Conservation (phyloP, 495 filamentous ascomycete species). For the Aspergillus taichungensis region DNA sequence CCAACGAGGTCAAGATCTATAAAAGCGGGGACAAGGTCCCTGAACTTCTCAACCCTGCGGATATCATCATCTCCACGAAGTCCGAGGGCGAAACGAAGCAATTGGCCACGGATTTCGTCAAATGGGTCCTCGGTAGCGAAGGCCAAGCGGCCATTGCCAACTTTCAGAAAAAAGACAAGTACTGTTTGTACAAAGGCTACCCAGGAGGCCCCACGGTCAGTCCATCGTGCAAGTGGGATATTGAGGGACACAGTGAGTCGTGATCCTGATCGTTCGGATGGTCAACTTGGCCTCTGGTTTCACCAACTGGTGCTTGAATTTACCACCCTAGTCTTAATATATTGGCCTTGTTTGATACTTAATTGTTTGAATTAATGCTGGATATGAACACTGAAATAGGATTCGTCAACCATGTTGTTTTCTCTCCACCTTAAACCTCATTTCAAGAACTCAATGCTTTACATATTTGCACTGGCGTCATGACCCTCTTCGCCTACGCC, state of each 20-base stretch:
- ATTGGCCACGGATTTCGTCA: slow-evolving; percentile 22
- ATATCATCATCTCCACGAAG: slow-evolving; percentile 25
- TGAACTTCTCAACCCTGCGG: slow-evolving; percentile 31
- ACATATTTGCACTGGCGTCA: too few relatives aligned
- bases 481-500: too few relatives aligned
- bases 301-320: too few relatives aligned
- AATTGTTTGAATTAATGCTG: too few relatives aligned
- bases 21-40: slow-evolving; percentile 22
- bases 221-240: background rate
- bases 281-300: too few relatives aligned
- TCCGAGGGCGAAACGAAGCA: slow-evolving; percentile 19
- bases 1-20: slow-evolving; percentile 23
- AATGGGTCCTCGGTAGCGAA: slow-evolving; percentile 23
- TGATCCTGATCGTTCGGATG: too few relatives aligned
- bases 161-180: slow-evolving; percentile 2
- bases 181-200: slow-evolving; percentile 1
- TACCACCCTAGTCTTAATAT: too few relatives aligned
- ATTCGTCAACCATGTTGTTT: too few relatives aligned
- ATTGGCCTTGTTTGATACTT: too few relatives aligned
- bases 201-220: background rate
- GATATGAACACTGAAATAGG: too few relatives aligned
- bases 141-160: slow-evolving; percentile 22
- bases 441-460: too few relatives aligned
- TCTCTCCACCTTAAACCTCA: too few relatives aligned
- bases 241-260: background rate